Conservation (phyloP, 768 basidiomycete species). For the Mycena venus region DNA sequence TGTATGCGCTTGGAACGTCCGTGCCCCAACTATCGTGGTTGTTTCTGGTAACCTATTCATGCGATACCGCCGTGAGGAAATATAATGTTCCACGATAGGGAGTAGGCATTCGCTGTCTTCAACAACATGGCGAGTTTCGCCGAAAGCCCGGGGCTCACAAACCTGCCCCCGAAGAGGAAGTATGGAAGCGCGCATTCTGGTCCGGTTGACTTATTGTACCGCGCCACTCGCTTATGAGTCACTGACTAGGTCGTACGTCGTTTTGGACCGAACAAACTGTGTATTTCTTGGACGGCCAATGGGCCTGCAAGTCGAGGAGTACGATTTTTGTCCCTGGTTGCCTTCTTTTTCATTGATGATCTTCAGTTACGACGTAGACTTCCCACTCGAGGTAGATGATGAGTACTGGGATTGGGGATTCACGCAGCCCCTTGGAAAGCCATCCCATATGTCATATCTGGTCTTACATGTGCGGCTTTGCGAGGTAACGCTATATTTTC, state of each 20-base stretch:
- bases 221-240: neutral
- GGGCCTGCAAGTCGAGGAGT: slow-evolving; percentile 81
- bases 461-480: slow-evolving; percentile 65
- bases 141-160: too few species aligned
- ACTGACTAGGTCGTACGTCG: slow-evolving; percentile 43
- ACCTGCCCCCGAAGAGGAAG: too few species aligned
- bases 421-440: slow-evolving; percentile 73
- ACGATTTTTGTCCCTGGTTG: slow-evolving; percentile 7
- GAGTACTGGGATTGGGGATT: slow-evolving; percentile 65
- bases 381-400: slow-evolving; percentile 71
- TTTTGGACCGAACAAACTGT: slow-evolving; percentile 50
- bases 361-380: slow-evolving; percentile 72
- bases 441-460: slow-evolving; percentile 67
- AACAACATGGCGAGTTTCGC: too few species aligned
- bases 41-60: slow-evolving; percentile 44
- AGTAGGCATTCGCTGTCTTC: too few species aligned
- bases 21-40: slow-evolving; percentile 69
- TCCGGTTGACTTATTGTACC: too few species aligned
- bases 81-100: too few species aligned
- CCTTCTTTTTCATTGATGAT: neutral
- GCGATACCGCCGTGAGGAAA: too few species aligned
- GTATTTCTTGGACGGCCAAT: slow-evolving; percentile 73
- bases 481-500: slow-evolving; percentile 40
- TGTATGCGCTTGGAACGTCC: slow-evolving; percentile 57
- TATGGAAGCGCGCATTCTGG: too few species aligned